phyloP scores from a whole-genome alignment of 768 basidiomycete species.

The Lentinula guzmanii region DNA sequence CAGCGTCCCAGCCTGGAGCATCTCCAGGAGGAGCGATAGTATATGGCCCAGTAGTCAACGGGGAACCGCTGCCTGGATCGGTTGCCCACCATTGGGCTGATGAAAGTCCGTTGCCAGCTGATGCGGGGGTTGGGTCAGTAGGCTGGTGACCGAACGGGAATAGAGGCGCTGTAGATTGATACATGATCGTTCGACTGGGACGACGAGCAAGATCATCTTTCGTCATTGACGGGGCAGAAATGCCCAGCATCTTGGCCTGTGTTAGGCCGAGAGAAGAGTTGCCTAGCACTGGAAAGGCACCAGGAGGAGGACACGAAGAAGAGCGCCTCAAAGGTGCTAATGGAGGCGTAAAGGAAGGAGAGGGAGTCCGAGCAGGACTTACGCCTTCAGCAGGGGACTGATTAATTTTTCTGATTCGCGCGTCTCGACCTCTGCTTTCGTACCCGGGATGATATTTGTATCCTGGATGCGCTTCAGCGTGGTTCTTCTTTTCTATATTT shows the following conservation, averaged over 20 bases:
- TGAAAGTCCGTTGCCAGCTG: background rate
- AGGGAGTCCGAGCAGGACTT: background rate
- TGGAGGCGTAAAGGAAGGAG: conserved; percentile 8
- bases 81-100: background rate
- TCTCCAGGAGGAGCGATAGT: conserved; percentile 9
- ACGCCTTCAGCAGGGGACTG: background rate
- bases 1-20: conserved; percentile 14
- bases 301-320: conserved; percentile 35
- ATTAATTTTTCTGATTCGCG: background rate
- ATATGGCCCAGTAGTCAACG: conserved; percentile 12
- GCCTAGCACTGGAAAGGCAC: conserved; percentile 21
- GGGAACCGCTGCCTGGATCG: conserved; percentile 4
- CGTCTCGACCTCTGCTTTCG: conserved; percentile 5
- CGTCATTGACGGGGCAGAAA: conserved; percentile 16
- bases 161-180: conserved; percentile 20
- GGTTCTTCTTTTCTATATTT: conserved; percentile 37
- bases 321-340: conserved; percentile 23
- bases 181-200: conserved; percentile 24
- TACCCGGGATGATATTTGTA: conserved; percentile 33
- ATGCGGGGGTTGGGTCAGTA: background rate
- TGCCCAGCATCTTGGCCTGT: background rate
- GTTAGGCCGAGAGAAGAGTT: conserved; percentile 9
- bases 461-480: conserved; percentile 33
- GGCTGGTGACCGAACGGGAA: conserved; percentile 4
- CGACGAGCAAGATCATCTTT: conserved; percentile 28